A percentile compares a stretch with the other conserved stretches of the same genome.
Conservation (phyloP, 805 yeast species). For the Schizosaccharomyces osmophilus region DNA sequence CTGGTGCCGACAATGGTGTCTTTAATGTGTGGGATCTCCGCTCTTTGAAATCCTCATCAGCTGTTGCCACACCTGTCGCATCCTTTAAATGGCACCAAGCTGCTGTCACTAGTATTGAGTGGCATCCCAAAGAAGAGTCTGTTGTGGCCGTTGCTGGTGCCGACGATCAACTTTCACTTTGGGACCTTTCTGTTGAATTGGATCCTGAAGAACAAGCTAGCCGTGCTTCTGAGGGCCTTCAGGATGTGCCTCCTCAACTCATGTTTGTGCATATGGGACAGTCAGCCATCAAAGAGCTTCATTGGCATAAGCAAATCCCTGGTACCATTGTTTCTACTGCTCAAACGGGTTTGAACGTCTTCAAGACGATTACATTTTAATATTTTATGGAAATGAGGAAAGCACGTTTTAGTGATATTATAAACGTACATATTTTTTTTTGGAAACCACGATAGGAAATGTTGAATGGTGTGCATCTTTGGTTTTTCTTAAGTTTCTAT, state of each 20-base stretch:
- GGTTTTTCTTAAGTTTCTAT: too few species aligned
- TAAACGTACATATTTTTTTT: neutral
- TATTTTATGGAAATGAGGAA: neutral
- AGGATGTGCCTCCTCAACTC: constrained; percentile 83
- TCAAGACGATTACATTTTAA: constrained; percentile 88
- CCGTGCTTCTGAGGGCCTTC: constrained; percentile 37
- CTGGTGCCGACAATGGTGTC: constrained; percentile 90
- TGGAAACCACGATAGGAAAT: too few species aligned
- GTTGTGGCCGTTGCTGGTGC: constrained; percentile 88
- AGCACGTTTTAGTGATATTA: neutral
- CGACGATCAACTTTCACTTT: constrained; percentile 85
- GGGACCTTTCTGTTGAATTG: constrained; percentile 97
- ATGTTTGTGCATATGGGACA: constrained; percentile 89
- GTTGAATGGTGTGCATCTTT: too few species aligned
- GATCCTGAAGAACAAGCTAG: constrained; percentile 89
- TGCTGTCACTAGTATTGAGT: constrained; percentile 76
- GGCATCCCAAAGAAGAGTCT: constrained; percentile 87
- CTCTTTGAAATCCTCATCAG: constrained; percentile 34
- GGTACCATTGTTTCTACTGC: constrained; percentile 90
- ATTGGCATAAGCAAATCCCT: constrained; percentile 94
- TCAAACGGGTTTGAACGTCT: constrained; percentile 74
- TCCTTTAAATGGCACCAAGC: constrained; percentile 85
- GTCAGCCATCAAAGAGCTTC: constrained; percentile 85
- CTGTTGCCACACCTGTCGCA: constrained; percentile 61
- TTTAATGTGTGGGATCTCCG: constrained; percentile 98